phyloP scores from a whole-genome alignment of 2,329 filamentous ascomycete genomes.

The Venturia carpophila region DNA sequence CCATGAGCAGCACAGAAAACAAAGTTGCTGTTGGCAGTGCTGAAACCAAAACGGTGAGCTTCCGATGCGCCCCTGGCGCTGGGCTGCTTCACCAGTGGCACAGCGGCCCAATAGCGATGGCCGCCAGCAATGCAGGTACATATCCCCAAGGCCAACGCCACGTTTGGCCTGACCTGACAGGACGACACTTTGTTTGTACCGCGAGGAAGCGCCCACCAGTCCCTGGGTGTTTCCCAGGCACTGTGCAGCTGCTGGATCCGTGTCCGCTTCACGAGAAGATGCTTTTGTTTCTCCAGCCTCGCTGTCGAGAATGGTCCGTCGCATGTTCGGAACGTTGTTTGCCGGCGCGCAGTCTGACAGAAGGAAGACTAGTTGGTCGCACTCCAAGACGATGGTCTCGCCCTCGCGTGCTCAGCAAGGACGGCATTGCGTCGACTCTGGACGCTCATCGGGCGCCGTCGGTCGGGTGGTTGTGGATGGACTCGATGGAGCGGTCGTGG shows the following conservation, averaged over 20 bases:
- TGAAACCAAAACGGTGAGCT: background rate
- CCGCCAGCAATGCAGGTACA: conserved; percentile 3
- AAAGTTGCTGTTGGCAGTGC: background rate
- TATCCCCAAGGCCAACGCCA: background rate
- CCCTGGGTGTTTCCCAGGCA: background rate
- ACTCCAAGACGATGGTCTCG: background rate
- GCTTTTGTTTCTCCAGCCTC: background rate
- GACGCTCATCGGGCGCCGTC: background rate
- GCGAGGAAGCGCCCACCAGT: background rate
- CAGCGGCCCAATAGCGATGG: background rate
- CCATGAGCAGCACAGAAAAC: background rate
- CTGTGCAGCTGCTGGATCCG: background rate
- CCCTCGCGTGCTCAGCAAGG: background rate
- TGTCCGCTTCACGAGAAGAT: background rate
- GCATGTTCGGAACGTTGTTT: background rate
- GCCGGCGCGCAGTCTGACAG: background rate
- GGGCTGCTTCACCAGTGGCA: conserved; percentile 1
- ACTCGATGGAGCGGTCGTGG: background rate
- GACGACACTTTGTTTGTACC: background rate
- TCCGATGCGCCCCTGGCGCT: background rate
- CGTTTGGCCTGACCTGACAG: background rate
- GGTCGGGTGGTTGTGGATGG: background rate
- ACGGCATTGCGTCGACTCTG: background rate
- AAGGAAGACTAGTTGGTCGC: background rate
- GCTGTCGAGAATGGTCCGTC: background rate